Evolutionary conservation across 2,329 filamentous ascomycete genomes (phyloP).

Genomic region (Pseudocercospora crystallina): DNA sequence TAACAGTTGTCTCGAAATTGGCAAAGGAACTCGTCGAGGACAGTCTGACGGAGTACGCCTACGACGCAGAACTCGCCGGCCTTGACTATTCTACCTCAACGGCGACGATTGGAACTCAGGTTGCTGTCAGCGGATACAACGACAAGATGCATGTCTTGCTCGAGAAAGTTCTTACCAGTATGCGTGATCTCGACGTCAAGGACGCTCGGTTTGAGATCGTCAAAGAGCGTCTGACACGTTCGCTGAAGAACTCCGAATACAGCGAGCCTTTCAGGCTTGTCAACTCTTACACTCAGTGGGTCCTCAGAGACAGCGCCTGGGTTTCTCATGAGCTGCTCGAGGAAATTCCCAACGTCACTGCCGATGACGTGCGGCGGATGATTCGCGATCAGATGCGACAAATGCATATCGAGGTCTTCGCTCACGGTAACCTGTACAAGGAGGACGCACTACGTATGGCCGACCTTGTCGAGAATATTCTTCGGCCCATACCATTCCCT

Average conservation of each 20-base stretch:
- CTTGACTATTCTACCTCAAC: constrained; percentile 75
- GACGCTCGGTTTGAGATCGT: constrained; percentile 89
- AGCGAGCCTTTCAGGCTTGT: constrained; percentile 89
- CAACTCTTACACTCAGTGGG: constrained; percentile 75
- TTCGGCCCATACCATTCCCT: constrained; percentile 73
- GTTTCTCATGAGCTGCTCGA: constrained; percentile 76
- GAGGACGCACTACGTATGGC: constrained; percentile 87
- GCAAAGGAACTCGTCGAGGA: constrained; percentile 87
- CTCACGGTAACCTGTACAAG: constrained; percentile 91
- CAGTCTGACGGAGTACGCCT: constrained; percentile 87
- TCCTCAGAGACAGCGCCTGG: constrained; percentile 74
- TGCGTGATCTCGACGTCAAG: constrained; percentile 79
- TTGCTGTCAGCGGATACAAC: constrained; percentile 87
- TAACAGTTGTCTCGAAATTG: constrained; percentile 72
- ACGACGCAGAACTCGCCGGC: constrained; percentile 91
- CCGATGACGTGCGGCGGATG: constrained; percentile 73
- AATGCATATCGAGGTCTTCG: constrained; percentile 81
- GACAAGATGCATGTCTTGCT: constrained; percentile 90
- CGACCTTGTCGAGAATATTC: constrained; percentile 73
- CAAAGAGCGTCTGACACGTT: constrained; percentile 76
- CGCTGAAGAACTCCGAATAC: constrained; percentile 82
- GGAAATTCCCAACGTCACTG: constrained; percentile 73
- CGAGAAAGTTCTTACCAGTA: constrained; percentile 80
- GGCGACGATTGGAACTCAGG: constrained; percentile 68
- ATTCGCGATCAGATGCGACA: constrained; percentile 78